Evolutionary conservation across 306 rosid species (phyloP), one percentile per base, ranked within the genome.

Genomic region (Styphnolobium japonicum): DNA sequence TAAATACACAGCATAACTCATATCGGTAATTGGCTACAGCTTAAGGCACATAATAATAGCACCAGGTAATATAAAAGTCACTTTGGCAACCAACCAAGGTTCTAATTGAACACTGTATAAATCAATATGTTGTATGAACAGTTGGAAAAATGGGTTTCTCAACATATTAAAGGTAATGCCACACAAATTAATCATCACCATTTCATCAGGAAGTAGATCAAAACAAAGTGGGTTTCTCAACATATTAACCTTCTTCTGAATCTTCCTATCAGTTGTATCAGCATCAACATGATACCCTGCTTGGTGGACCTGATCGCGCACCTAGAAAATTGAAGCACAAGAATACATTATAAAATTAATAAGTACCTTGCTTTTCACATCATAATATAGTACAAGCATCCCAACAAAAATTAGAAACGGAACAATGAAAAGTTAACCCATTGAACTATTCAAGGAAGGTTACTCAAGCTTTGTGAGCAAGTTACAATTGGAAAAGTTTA

Each of bases 221-320:
- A 67, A 79, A 69, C 21, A n/a, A 31, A 10, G 51, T 23, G 45
- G 29, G 42, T n/a, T n/a, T n/a, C n/a, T n/a, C n/a, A n/a, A n/a
- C n/a, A n/a, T n/a, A n/a, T n/a, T n/a, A n/a, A n/a, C 97, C 95
- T 94, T 94, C 81, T 94, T 94, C 82, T 94, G 97, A 75, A 94
- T 94, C 86, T 90, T 94, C 84, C 98, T 81, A 69, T 92, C 97
- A 40, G 91, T 91, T 21, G 85, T 90, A 84, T 94, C 98, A 75
- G 88, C 97, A 40, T 94, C 98, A 31, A 89, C 97, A 42, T 81
- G 69, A 78, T 78, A 92, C 68, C 97, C 98, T 36, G 92, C 95
- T 56, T 82, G 78, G 76, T 89, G 93, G 80, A 94, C 88, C 80
- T 77, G 86, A 79, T 91, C 93, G 16, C 87, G 81, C 73, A 94